Base-by-base conservation (phyloP, 345 rosid species). In the Dipteronia sinensis region DNA sequence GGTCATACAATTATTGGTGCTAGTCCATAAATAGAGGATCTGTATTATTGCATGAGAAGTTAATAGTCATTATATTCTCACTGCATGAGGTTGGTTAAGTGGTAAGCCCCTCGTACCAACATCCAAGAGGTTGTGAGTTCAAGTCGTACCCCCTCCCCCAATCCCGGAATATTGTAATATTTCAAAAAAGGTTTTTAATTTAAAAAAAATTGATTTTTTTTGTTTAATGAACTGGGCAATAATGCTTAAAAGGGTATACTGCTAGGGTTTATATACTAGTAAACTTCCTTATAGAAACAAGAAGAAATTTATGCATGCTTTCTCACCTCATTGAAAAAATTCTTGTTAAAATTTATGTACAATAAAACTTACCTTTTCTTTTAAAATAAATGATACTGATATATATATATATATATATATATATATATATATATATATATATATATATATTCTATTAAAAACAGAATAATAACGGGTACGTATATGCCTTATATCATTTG, bases 401-500 rank as follows among this genome's bases (percentile, higher is more conserved):
- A 31, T n/a, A n/a, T n/a, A n/a, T n/a, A n/a, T n/a, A n/a, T n/a
- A n/a, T n/a, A n/a, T n/a, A n/a, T n/a, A n/a, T 31, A 31, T 31
- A 31, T 31, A 31, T 31, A 31, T n/a, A n/a, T n/a, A n/a, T n/a
- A n/a, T n/a, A n/a, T n/a, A n/a, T n/a, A n/a, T n/a, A n/a, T 34
- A 34, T 34, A 34, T 42, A 42, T 42, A 42, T 42, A 42, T 42
- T 40, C 44, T 40, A 44, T 7, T 23, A 25, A 22, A 63, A 63
- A 63, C 38, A 23, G 1, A 58, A 58, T 58, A 19, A 58, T 58
- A 42, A 42, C 6, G 46, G 10, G 46, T 42, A 58, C 10, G 27
- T 71, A 10, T 49, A 63, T 76, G 79, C 71, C 79, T 71, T 71
- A 11, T 47, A 3, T 62, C 19, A 1, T 76, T 76, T 80, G 83